Conservation (phyloP, 2,329 filamentous ascomycete species). For the Fusarium sp. region DNA sequence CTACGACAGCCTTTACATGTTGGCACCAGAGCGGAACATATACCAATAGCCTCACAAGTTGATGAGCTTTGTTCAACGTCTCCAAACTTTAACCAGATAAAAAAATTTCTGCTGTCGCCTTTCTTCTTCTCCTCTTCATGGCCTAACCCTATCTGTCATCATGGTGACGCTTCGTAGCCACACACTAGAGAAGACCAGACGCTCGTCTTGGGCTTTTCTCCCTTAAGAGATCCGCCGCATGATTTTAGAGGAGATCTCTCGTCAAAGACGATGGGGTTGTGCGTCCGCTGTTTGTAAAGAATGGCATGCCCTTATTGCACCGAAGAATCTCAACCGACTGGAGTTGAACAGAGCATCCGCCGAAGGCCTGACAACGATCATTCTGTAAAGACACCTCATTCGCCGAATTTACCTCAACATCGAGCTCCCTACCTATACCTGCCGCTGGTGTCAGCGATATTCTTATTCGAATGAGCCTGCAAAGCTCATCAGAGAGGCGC, state of each 20-base stretch:
- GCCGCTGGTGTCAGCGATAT: background rate
- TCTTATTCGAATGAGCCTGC: fast-evolving
- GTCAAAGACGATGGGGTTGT: background rate
- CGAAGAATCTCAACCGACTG: background rate
- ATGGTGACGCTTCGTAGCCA: background rate
- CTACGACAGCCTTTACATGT: background rate
- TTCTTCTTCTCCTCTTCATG: background rate
- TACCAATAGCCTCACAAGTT: background rate
- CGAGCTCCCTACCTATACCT: background rate
- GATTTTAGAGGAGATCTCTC: background rate
- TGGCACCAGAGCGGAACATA: background rate
- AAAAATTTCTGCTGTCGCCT: background rate
- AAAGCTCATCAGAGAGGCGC: background rate
- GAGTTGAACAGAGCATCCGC: background rate
- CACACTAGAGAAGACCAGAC: background rate
- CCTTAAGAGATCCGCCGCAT: background rate
- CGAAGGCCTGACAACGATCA: background rate
- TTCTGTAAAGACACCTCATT: background rate
- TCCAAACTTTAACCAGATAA: background rate
- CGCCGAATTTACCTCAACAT: background rate
- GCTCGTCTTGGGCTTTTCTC: background rate
- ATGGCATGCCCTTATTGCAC: background rate
- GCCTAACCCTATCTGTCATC: background rate
- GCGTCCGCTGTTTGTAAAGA: background rate
- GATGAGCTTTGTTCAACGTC: background rate